phyloP scores from a whole-genome alignment of 169 alveolate genomes.

The Cyclospora cayetanensis region DNA sequence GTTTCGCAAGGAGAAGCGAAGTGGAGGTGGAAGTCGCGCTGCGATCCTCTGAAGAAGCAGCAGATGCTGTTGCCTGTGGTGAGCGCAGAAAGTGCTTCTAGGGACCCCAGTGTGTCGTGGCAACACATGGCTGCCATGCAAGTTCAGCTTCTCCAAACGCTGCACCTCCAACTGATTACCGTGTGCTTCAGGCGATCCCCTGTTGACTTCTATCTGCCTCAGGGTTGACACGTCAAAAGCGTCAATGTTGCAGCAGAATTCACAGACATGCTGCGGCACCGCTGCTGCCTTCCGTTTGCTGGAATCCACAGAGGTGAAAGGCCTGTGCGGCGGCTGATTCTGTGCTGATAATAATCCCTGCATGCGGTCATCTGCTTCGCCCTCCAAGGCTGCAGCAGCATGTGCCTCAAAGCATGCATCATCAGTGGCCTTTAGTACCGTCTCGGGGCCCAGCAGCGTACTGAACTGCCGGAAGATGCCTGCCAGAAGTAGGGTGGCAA shows the following conservation, averaged over 20 bases:
- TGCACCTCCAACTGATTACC: constrained; percentile 21
- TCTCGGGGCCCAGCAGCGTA: constrained; percentile 34
- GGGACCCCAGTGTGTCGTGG: not conserved
- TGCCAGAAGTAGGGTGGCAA: constrained; percentile 7
- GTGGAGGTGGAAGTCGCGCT: constrained; percentile 33
- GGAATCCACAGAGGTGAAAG: not conserved
- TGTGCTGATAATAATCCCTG: too few relatives aligned
- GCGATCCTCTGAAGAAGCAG: constrained; percentile 35
- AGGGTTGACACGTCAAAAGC: constrained; percentile 23
- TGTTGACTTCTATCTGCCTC: constrained; percentile 14
- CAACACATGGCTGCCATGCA: not conserved
- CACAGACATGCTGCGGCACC: not conserved
- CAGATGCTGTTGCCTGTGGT: constrained; percentile 22
- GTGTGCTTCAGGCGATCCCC: not conserved
- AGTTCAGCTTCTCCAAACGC: not conserved
- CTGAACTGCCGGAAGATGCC: not conserved
- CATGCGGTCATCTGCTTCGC: not conserved
- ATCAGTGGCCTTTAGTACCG: constrained; percentile 1
- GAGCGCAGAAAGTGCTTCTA: not conserved
- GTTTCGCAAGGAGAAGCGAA: constrained; percentile 1
- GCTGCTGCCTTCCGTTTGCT: not conserved
- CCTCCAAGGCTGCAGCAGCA: not conserved
- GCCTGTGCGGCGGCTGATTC: not conserved
- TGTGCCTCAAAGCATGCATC: not conserved
- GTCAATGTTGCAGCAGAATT: constrained; percentile 24